Evolutionary conservation across 345 rosid genomes (phyloP), one percentile per base, ranked within the genome.

Genomic region (Arabidopsis arenosa): DNA sequence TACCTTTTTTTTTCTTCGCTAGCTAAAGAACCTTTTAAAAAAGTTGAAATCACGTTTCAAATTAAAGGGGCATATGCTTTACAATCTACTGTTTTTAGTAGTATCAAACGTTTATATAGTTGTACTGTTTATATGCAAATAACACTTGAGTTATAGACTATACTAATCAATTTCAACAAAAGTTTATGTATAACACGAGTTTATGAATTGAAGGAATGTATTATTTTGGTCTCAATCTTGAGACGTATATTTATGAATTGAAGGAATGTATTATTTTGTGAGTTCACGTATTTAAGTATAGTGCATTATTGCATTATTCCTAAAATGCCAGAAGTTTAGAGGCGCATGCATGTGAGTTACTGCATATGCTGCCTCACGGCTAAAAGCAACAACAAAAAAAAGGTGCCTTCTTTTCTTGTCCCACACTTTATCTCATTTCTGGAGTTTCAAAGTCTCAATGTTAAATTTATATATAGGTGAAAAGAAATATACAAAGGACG

Each of bases 271-370:
- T 23, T 13, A 18, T 5, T 58, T 59, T 59, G 26, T 15, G 55
- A 17, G 32, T 56, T 30, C 14, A n/a, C 8, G 17, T 69, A 33
- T 9, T 32, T 9, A 48, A 36, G 28, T 23, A 49, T 12, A 47
- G 26, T n/a, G 49, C 71, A 64, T 37, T 8, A 72, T 62, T n/a
- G 56, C 48, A 64, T 36, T 35, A 36, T 49, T 66, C 52, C 49
- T 4, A 66, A 63, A 45, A 35, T 45, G 71, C 37, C 70, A 57
- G n/a, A 57, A 28, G 44, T 55, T 26, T 39, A 62, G 51, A 49
- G 51, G 36, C n/a, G 54, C 77, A 73, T 73, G 64, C 70, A 64
- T 64, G 63, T 73, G 77, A 52, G 37, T 41, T 26, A 65, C 41
- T 66, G 71, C 73, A 54, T 68, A 68, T 68, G 63, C 45, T 49